Evolutionary conservation across 108 stramenopile genomes (phyloP), one percentile per base, ranked within the genome.

Genomic region (Skeletonema costatum): DNA sequence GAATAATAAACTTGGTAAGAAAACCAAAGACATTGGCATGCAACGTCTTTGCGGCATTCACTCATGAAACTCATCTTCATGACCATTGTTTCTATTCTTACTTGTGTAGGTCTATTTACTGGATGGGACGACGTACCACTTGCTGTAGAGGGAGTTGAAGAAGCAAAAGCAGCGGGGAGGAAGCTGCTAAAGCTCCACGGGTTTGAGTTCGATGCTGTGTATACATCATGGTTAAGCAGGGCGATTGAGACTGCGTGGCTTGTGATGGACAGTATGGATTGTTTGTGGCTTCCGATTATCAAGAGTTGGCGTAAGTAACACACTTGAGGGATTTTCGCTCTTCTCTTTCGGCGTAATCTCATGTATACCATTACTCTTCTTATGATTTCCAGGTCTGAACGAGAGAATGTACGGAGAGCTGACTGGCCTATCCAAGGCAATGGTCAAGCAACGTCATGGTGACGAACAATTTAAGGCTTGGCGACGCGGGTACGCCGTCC

Each of bases 191-290:
- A 92, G 50, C 39, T 73, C 25, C 93, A 96, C 82, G 95, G 95
- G 1, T 93, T 97, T 73, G 92, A 97, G 50, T 98, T 99, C 77
- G 98, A 99, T 81, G 86, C 95, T 36, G 98, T 98, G 3, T 99
- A 99, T 82, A 98, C 98, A n/a, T 92, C 90, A 0, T 93, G 96
- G 89, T 88, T 99, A n/a, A 93, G 95, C 14, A 69, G 98, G 31
- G 97, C 98, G 32, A 90, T 97, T 31, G 93, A 90, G 58, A 94
- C 94, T 4, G 76, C 89, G 3, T 85, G 86, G 87, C 78, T 89
- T 74, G 96, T 93, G 10, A 84, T 97, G 78, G 97, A 97, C 64
- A 92, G 97, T 75, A 91, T 96, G 77, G 98, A 97, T 69, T 74
- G 80, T 25, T 77, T 98, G 61, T 97, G 96, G 94, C 85, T 99